Base-by-base conservation (phyloP, 2,329 filamentous ascomycete species). In the Epichloe bromicola region DNA sequence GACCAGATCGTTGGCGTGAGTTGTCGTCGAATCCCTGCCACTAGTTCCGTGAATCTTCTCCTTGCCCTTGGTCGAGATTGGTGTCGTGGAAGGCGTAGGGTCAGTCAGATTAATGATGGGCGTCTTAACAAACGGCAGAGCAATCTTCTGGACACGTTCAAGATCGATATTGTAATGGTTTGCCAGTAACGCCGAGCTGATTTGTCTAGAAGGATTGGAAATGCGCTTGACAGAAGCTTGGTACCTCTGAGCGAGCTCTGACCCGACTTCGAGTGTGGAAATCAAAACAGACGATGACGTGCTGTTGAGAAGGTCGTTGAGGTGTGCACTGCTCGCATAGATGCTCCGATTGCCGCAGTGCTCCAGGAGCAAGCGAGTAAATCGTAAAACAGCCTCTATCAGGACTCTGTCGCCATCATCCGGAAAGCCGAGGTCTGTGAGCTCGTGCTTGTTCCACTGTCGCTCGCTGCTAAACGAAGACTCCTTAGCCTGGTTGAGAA, bases 271-370 rank as follows among this genome's bases (percentile, higher is more conserved):
- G 41, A 98, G 77, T 8, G 88, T 85, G 33, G 79, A 78, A 61
- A 86, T 82, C 50, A 98, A 75, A 46, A 98, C 76, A 30, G 82
- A 79, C 52, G 91, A 75, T 23, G 86, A 90, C 3, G 88, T 91
- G 43, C 86, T 91, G 67, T 96, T 88, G 53, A 98, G 78, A 40
- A 98, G 76, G 63, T 90, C 84, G 64, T 91, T 93, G 54, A 98
- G 73, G 60, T 94, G 87, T 57, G 84, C 77, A 65, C 91, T 97
- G 72, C 93, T 98, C 54, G 85, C 88, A 66, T 97, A 98, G 60
- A 98, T 83, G 70, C 90, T 96, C 59, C 94, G 79, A 64, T 98
- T 98, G 53, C 91, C 93, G 67, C 93, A 98, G 64, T 95, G 93
- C 65, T 97, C 88, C 48, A 97, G 72, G 33, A 98, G 75, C 66